Evolutionary conservation across 2,329 filamentous ascomycete species (phyloP), one percentile per base, ranked within the genome.

Genomic region (Aspergillus neoniger): DNA sequence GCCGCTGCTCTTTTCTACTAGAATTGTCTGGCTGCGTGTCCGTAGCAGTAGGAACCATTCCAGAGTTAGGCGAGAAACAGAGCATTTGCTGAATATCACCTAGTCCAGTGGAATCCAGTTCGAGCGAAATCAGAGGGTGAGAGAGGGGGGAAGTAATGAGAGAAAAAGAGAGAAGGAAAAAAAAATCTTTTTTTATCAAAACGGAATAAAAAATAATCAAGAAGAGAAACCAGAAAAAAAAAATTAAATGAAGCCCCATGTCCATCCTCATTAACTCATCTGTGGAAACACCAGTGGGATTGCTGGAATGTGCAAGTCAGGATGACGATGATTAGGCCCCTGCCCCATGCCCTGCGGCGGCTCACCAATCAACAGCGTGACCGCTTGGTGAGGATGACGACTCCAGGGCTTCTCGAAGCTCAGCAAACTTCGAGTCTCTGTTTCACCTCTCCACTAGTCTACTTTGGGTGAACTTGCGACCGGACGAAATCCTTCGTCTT

Each of bases 341-440:
- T 55, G 32, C 49, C 55, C 58, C 60, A 60, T 49, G 5, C 48
- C 57, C 48, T 48, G 10, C n/a, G 25, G 32, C 36, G 48, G 28
- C 19, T 30, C 51, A 23, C 49, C 49, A 50, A 52, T 49, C 43
- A 59, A 39, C 32, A 17, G 23, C 3, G n/a, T 23, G 32, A n/a
- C 58, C 23, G n/a, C 39, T 36, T 14, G 36, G 38, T 43, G 55
- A 57, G n/a, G 65, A 63, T 66, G 64, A 67, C 65, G 65, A 67
- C 60, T 62, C 58, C 64, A 58, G 59, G 58, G 49, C 65, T 67
- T 67, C 65, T 52, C 44, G 65, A 67, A 67, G 65, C 57, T 57
- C 61, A 58, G 58, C 59, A 62, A 57, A 58, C 51, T 63, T 61
- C 57, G 56, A 65, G 59, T 51, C 57, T 60, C 57, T 60, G 59